Conservation (phyloP, 2,329 filamentous ascomycete genomes). For the Talaromyces sp. region DNA sequence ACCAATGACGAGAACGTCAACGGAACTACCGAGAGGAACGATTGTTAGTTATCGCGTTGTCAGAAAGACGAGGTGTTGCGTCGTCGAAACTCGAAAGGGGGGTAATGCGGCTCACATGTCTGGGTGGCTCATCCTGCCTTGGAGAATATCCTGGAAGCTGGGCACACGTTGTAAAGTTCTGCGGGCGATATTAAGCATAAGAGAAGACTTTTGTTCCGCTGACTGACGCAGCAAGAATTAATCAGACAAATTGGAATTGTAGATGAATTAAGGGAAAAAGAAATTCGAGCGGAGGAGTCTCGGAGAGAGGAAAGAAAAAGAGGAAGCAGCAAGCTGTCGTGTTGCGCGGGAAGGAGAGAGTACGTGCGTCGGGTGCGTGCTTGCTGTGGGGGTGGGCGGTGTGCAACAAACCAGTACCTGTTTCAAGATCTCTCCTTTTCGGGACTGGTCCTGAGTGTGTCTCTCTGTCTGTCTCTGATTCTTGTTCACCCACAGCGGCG, state of each 20-base stretch:
- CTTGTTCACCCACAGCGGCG: slow-evolving; percentile 24
- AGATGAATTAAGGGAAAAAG: slow-evolving; percentile 7
- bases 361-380: slow-evolving; percentile 1
- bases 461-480: slow-evolving; percentile 22
- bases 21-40: slow-evolving; percentile 58
- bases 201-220: slow-evolving; percentile 32
- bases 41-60: slow-evolving; percentile 18
- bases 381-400: slow-evolving; percentile 18
- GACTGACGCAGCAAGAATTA: slow-evolving; percentile 23
- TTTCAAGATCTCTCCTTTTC: slow-evolving; percentile 12
- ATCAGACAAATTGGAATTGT: slow-evolving; percentile 22
- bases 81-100: neutral
- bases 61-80: neutral
- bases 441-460: neutral
- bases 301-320: slow-evolving; percentile 21
- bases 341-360: slow-evolving; percentile 3
- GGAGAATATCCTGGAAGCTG: slow-evolving; percentile 46
- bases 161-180: slow-evolving; percentile 44
- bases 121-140: slow-evolving; percentile 47
- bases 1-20: slow-evolving; percentile 97
- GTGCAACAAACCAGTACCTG: neutral
- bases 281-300: slow-evolving; percentile 13
- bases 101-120: slow-evolving; percentile 38
- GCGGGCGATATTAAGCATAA: slow-evolving; percentile 44
- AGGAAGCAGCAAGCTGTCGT: slow-evolving; percentile 10